Conservation (phyloP, 495 filamentous ascomycete genomes). For the Rhypophila decipiens region DNA sequence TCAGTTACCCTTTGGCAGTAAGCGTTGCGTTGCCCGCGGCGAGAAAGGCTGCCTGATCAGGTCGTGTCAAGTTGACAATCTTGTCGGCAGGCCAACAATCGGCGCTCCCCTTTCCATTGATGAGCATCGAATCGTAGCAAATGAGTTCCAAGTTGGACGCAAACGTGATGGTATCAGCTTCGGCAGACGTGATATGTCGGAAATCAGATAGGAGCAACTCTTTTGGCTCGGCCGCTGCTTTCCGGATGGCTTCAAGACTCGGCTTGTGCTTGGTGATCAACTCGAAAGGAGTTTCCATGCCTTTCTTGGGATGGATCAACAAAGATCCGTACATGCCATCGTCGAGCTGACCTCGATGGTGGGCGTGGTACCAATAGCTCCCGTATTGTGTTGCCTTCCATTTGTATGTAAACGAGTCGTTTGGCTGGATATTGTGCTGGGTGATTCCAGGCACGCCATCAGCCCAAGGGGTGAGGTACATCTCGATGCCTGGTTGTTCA, state of each 20-base stretch:
- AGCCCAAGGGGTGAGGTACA: constrained; percentile 34
- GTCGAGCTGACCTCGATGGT: constrained; percentile 38
- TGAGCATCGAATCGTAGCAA: constrained; percentile 44
- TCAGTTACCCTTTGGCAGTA: constrained; percentile 34
- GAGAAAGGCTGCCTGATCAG: constrained; percentile 26
- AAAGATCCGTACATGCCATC: constrained; percentile 51
- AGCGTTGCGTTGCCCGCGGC: constrained; percentile 30
- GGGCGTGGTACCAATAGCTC: constrained; percentile 52
- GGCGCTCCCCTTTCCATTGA: constrained; percentile 49
- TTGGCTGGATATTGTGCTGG: constrained; percentile 40
- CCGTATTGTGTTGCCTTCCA: constrained; percentile 46
- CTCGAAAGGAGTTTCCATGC: constrained; percentile 36
- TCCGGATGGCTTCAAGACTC: constrained; percentile 36
- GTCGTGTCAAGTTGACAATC: constrained; percentile 29
- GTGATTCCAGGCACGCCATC: constrained; percentile 33
- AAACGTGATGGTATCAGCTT: constrained; percentile 33
- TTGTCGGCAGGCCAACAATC: constrained; percentile 33
- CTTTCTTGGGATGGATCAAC: constrained; percentile 39
- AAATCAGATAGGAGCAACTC: constrained; percentile 51
- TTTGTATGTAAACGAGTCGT: constrained; percentile 36
- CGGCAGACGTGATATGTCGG: constrained; percentile 43
- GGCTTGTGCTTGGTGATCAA: constrained; percentile 35
- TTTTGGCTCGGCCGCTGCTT: constrained; percentile 37
- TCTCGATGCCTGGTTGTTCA: constrained; percentile 44
- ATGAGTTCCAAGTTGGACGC: constrained; percentile 33